Evolutionary conservation across 2,329 filamentous ascomycete species (phyloP).

Genomic region (Penicillium polonicum): DNA sequence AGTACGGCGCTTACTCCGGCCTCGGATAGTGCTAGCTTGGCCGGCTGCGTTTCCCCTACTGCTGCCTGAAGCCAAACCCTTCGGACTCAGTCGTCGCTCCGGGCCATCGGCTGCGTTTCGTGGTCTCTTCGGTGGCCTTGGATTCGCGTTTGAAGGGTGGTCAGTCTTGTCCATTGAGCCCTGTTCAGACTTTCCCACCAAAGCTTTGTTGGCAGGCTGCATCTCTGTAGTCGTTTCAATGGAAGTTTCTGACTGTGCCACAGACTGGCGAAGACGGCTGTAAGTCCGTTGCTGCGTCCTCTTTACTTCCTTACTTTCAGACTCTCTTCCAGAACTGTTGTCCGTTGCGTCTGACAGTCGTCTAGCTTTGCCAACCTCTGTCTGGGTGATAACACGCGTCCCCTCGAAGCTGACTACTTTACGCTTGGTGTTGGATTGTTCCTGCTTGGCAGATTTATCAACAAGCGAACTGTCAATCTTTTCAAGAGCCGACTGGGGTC

Average conservation of each 20-base stretch:
- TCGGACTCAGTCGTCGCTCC: constrained; percentile 31
- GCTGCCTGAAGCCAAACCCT: constrained; percentile 30
- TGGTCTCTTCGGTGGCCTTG: constrained; percentile 14
- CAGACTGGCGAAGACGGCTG: constrained; percentile 22
- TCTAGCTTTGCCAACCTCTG: constrained; percentile 2
- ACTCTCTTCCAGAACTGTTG: constrained; percentile 1
- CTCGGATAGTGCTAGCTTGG: constrained; percentile 11
- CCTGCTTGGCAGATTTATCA: background rate
- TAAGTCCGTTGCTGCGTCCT: constrained; percentile 24
- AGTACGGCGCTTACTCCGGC: constrained; percentile 25
- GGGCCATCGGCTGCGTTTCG: constrained; percentile 23
- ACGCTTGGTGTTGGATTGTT: constrained; percentile 12
- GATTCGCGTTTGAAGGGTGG: background rate
- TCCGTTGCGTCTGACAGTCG: constrained; percentile 5
- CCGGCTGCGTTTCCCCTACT: constrained; percentile 16
- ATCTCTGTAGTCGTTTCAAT: background rate
- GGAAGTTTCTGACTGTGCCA: constrained; percentile 4
- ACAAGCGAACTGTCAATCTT: background rate
- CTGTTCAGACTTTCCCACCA: background rate
- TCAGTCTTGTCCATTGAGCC: background rate
- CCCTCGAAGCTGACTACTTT: constrained; percentile 30
- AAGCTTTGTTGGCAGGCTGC: background rate
- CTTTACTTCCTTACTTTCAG: constrained; percentile 14
- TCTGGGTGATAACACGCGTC: background rate
- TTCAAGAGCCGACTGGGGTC: background rate